Conservation (phyloP, 2,329 filamentous ascomycete species). For the Alternaria brassicicola region DNA sequence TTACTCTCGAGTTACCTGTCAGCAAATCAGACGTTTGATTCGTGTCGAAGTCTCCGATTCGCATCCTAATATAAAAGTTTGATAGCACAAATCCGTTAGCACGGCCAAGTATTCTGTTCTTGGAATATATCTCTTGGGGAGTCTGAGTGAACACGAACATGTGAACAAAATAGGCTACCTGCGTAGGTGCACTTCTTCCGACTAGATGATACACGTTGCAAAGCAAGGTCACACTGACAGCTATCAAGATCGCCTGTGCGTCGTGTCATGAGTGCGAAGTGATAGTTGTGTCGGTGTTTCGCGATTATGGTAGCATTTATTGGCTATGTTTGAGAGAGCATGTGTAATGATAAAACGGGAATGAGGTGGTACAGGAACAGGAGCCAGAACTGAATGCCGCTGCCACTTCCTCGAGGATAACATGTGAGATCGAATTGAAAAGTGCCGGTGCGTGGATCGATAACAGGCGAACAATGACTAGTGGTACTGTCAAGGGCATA, state of each 20-base stretch:
- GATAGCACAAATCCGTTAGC: conserved; percentile 1
- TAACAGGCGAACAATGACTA: not conserved
- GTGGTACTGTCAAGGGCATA: not conserved
- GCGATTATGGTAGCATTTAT: not conserved
- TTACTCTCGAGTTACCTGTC: not conserved
- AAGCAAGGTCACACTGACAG: conserved; percentile 8
- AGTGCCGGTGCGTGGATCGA: not conserved
- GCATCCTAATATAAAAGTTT: not conserved
- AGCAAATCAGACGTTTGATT: not conserved
- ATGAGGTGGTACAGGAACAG: not conserved
- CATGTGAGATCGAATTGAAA: not conserved
- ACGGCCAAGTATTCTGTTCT: not conserved
- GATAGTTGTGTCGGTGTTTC: not conserved
- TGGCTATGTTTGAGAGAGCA: not conserved
- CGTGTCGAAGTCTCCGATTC: not conserved
- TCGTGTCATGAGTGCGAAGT: not conserved
- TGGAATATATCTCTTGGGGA: not conserved
- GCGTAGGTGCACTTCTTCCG: not conserved
- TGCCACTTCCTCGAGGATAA: not conserved
- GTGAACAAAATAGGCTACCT: conserved; percentile 16
- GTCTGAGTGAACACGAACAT: not conserved
- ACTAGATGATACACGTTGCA: not conserved
- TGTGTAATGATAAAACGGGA: not conserved
- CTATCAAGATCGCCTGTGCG: conserved; percentile 6
- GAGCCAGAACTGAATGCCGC: not conserved